Percentiles rank a stretch among this genome's conserved stretches.
phyloP scores from a whole-genome alignment of 345 rosid species.

The Linum tenue region DNA sequence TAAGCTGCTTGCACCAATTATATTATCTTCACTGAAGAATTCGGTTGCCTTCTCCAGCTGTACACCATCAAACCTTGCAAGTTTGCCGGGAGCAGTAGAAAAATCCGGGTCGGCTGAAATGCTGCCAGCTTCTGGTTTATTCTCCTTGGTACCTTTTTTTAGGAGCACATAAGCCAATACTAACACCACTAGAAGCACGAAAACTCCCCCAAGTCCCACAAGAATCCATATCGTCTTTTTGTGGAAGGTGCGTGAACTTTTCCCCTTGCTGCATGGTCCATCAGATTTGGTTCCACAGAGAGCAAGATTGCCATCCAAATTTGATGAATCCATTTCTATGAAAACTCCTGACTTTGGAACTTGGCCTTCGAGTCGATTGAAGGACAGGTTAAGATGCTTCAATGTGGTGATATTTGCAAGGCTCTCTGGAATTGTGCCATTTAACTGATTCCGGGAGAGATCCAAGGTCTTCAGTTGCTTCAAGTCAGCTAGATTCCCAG shows the following conservation, averaged over 20 bases:
- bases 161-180: constrained; percentile 23
- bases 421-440: constrained; percentile 53
- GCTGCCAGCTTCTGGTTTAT: constrained; percentile 14
- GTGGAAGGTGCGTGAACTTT: constrained; percentile 33
- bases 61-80: constrained; percentile 44
- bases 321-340: constrained; percentile 31
- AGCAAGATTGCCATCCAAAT: constrained; percentile 49
- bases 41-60: constrained; percentile 58
- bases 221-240: constrained; percentile 31
- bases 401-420: constrained; percentile 44
- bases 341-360: constrained; percentile 66
- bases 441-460: constrained; percentile 55
- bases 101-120: constrained; percentile 36
- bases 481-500: constrained; percentile 33
- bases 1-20: constrained; percentile 64
- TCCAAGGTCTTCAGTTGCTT: constrained; percentile 47
- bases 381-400: constrained; percentile 55
- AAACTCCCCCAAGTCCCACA: constrained; percentile 35
- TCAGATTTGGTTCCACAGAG: constrained; percentile 55
- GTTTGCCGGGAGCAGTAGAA: constrained; percentile 29
- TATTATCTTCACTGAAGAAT: constrained; percentile 41
- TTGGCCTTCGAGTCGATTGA: constrained; percentile 64
- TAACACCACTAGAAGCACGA: constrained; percentile 26
- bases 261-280: constrained; percentile 31
- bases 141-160: constrained; percentile 13